Evolutionary conservation across 495 filamentous ascomycete species (phyloP).

Genomic region (Cercophora sp.): DNA sequence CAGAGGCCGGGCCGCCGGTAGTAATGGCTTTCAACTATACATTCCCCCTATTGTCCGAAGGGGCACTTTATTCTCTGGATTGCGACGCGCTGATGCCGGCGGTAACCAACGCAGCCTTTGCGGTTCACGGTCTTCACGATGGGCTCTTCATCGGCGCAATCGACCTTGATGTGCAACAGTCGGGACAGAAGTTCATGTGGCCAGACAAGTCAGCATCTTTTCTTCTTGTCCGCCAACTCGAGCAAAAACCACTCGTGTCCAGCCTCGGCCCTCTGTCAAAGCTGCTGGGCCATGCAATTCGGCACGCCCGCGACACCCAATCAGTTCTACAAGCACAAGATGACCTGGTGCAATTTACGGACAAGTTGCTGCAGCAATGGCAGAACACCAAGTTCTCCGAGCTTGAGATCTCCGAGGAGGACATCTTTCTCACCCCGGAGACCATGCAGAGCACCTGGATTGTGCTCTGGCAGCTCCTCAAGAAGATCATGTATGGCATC

Average conservation of each 20-base stretch:
- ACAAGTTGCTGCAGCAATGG: constrained; percentile 75
- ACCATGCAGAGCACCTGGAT: constrained; percentile 66
- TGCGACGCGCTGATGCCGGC: constrained; percentile 73
- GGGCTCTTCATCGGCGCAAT: constrained; percentile 78
- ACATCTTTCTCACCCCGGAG: constrained; percentile 62
- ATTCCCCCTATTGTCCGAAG: constrained; percentile 68
- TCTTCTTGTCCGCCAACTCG: constrained; percentile 50
- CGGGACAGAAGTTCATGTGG: constrained; percentile 70
- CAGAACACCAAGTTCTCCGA: constrained; percentile 77
- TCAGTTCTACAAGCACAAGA: constrained; percentile 66
- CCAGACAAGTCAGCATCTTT: constrained; percentile 56
- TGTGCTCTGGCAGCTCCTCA: constrained; percentile 75
- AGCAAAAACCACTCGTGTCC: constrained; percentile 66
- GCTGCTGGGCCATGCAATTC: constrained; percentile 68
- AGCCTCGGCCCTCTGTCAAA: constrained; percentile 76
- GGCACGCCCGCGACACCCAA: constrained; percentile 56
- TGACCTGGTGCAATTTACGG: constrained; percentile 65
- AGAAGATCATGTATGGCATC: constrained; percentile 74
- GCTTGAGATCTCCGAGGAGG: constrained; percentile 74
- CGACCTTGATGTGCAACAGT: constrained; percentile 66
- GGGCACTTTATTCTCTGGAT: constrained; percentile 53
- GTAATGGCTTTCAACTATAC: constrained; percentile 73
- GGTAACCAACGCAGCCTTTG: constrained; percentile 62
- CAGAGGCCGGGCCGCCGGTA: constrained; percentile 50
- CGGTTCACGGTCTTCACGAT: constrained; percentile 69